These are phyloP conservation scores for Beta vulgaris DNA, from an alignment of 148 eudicot genomes.

Conservation along the genomic window DNA sequence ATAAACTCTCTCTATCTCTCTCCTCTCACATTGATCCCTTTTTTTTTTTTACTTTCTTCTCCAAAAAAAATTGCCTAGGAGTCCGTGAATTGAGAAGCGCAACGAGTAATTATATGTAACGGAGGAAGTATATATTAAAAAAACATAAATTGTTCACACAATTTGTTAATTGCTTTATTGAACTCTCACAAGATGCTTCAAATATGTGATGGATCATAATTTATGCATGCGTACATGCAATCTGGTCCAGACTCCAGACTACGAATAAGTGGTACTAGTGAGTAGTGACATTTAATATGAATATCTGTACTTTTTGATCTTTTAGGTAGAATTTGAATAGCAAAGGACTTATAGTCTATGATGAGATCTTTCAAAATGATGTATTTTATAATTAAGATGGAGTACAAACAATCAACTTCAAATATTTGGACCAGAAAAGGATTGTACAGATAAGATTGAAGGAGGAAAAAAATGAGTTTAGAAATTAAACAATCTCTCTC, in stretches of 20 bases:
- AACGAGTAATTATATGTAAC: no score
- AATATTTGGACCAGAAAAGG: slow-evolving; percentile 17
- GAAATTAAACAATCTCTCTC: background rate
- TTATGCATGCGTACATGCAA: background rate
- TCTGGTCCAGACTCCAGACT: background rate
- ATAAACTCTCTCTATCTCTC: no score
- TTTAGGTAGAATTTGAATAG: background rate
- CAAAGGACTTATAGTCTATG: background rate
- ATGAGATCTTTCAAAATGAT: slow-evolving; percentile 10
- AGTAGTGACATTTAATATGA: slow-evolving; percentile 6
- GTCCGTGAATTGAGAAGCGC: no score
- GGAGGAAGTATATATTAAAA: no score
- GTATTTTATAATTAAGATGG: background rate
- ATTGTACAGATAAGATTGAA: background rate
- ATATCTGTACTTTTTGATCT: slow-evolving; percentile 15
- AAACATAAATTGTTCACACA: no score
- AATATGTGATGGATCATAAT: no score
- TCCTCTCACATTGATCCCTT: no score
- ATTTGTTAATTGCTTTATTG: no score
- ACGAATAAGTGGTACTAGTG: background rate
- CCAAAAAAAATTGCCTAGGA: no score
- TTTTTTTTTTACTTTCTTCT: no score
- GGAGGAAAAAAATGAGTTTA: background rate
- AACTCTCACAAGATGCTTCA: no score
- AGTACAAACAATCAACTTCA: background rate